Base-by-base conservation (phyloP, 306 rosid species). In the Vachellia pachyceras region DNA sequence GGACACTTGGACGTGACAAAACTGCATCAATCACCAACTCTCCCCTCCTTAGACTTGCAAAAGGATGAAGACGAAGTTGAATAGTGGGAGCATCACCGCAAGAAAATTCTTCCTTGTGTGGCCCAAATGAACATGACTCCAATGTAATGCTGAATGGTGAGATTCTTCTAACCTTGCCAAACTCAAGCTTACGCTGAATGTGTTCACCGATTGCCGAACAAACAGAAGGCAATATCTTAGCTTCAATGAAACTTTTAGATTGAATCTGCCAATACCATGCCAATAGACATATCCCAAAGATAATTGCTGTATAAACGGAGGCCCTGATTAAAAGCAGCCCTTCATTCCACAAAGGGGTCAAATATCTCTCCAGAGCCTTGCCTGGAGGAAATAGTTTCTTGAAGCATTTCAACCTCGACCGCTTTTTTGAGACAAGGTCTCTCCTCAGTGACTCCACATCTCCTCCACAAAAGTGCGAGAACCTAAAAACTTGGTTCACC, bases 11-110 rank as follows among this genome's bases (percentile, higher is more conserved):
- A 79, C 89, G 87, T 39, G 88, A 89, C 86, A 95, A 78, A 82
- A 95, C 88, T 44, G 92, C 97, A 86, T 95, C 99, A 64, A 95
- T 82, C 85, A 93, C 97, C 47, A 95, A 86, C 88, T 84, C 93
- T 37, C 99, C 96, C 84, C 93, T 89, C 87, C 97, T 90, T 85
- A 93, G 76, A 85, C 98, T 93, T 13, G 94, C 86, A 79, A 95
- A 85, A 79, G 98, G 99, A 77, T 13, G 87, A 75, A 95, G 64
- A 5, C 93, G 82, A 71, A 95, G 77, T 88, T 93, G 89, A 87
- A 91, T 84, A 0, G 87, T 87, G 37, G 98, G 94, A 67, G 79
- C 91, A 88, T 93, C 99, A 4, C 94, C 97, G 42, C 97, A 91
- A 45, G 99, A 90, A 77, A 95, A 95, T 45, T 95, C 99, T 81